A percentile compares a stretch with the other conserved stretches of the same genome.
Conservation (phyloP, 192 early-diverging fungal species). For the Chytriomyces sp. region DNA sequence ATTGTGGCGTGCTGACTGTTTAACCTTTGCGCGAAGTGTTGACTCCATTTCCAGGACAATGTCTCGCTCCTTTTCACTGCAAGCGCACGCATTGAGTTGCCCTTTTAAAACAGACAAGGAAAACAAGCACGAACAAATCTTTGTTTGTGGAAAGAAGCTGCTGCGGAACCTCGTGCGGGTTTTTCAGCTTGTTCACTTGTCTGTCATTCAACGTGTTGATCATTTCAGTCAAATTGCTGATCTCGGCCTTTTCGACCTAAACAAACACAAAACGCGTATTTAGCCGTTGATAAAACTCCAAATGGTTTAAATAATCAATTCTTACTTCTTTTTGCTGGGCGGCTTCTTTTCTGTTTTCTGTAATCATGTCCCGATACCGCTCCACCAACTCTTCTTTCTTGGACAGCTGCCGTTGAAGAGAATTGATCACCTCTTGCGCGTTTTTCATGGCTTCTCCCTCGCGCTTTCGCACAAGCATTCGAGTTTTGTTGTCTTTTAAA, state of each 20-base stretch:
- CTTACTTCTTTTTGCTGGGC: slow-evolving; percentile 27
- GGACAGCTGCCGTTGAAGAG: slow-evolving; percentile 50
- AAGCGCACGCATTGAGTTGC: background rate
- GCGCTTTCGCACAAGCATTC: slow-evolving; percentile 21
- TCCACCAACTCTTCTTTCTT: slow-evolving; percentile 50
- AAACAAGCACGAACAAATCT: slow-evolving; percentile 9
- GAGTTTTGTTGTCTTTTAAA: background rate
- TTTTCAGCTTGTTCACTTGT: slow-evolving; percentile 35
- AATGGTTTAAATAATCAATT: background rate
- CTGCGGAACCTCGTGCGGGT: slow-evolving; percentile 29
- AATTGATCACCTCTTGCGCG: slow-evolving; percentile 49
- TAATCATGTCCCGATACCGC: slow-evolving; percentile 54
- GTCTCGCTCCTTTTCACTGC: slow-evolving; percentile 10
- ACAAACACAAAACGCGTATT: background rate
- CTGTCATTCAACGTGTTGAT: slow-evolving; percentile 39
- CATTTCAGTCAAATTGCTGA: slow-evolving; percentile 21
- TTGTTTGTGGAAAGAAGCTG: slow-evolving; percentile 11
- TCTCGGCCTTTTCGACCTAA: slow-evolving; percentile 30
- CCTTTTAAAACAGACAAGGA: background rate
- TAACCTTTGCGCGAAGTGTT: slow-evolving; percentile 9
- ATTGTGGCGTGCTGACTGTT: background rate
- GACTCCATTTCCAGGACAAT: slow-evolving; percentile 6
- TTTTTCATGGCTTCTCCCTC: slow-evolving; percentile 47
- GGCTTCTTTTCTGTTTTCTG: slow-evolving; percentile 40
- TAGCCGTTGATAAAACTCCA: background rate